Base-by-base conservation (phyloP, 306 rosid species). In the Senna siamea region DNA sequence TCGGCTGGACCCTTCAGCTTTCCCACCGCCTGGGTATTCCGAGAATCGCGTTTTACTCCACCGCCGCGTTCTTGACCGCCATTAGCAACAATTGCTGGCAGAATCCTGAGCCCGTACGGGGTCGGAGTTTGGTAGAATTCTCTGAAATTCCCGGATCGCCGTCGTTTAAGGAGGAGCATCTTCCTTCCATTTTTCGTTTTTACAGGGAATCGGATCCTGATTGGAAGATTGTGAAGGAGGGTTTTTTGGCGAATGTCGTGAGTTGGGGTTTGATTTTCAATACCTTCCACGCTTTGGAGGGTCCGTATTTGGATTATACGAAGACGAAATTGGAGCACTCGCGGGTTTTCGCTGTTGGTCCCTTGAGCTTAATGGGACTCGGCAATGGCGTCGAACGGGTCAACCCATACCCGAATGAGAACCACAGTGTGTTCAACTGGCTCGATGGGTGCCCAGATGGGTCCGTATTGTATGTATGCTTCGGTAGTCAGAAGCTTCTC, bases 401-500 rank as follows among this genome's bases (percentile, higher is more conserved):
- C 0, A 53, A 46, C 17, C 37, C 30, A 37, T n/a, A 22, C 4
- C 4, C 20, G 14, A 72, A 52, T 2, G 22, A 34, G 14, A 30
- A 5, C 7, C 59, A 64, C 1, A 53, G 62, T 3, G 73, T 78
- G 0, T 17, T 61, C n/a, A 9, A 13, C 5, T 87, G 92, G 92
- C 87, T 87, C 0, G 85, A 87, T 13, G 74, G 62, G 48, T 80
- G 85, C 48, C 72, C 80, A 0, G 88, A 82, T 9, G 85, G 75
- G 5, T 87, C 89, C 0, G 92, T 85, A 11, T 34, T 85, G 9
- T 85, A 85, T 18, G 85, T 88, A 9, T 79, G 89, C 57, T 85
- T 88, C 11, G 88, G 89, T 69, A 83, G 89, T 63, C 92, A 88
- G 75, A 88, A 83, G 82, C 7, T 85, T 71, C 48, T 81, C 1